Evolutionary conservation across 495 filamentous ascomycete genomes (phyloP), one percentile per base, ranked within the genome.

Genomic region (Daldinia concentrica): DNA sequence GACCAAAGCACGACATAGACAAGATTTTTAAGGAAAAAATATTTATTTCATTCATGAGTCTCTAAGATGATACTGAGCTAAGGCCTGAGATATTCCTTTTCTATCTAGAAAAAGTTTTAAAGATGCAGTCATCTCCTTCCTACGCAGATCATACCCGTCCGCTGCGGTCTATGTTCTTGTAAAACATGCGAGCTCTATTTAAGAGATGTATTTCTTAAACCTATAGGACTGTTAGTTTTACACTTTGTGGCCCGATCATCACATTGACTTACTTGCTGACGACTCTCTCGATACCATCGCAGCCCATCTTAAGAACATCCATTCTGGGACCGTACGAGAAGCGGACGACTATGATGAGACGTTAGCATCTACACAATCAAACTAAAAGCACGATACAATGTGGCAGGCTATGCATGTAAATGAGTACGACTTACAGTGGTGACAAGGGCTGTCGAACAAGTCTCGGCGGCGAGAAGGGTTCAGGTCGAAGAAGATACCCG

Each of bases 401-500:
- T n/a, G 50, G 24, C 1, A 56, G n/a, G 22, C n/a, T 27, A 52
- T 36, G 12, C n/a, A 58, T 34, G 22, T 9, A 22, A 26, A 48
- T 24, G 15, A 34, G 17, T 54, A 32, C 4, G 26, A 68, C 76
- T 76, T 50, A 78, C 76, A 98, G 81, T 94, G 95, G 80, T 98
- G 95, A 80, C 95, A 98, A 55, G 95, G 95, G 52, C 89, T 92
- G 78, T 98, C 95, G 73, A 98, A 98, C 54, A 98, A 81, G 80
- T 98, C 95, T 66, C 95, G 84, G 61, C 95, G 84, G 76, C 91
- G 90, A n/a, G 90, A 89, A 12, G 95, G 95, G 82, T 98, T 98
- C 74, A 98, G 78, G 74, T 98, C 91, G 70, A 93, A 92, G 79
- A 93, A 93, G 77, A 98, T 98, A 51, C 95, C 95, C 0, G 95